Evolutionary conservation across 2,329 filamentous ascomycete species (phyloP).

Genomic region (Hypoxylon sp.): DNA sequence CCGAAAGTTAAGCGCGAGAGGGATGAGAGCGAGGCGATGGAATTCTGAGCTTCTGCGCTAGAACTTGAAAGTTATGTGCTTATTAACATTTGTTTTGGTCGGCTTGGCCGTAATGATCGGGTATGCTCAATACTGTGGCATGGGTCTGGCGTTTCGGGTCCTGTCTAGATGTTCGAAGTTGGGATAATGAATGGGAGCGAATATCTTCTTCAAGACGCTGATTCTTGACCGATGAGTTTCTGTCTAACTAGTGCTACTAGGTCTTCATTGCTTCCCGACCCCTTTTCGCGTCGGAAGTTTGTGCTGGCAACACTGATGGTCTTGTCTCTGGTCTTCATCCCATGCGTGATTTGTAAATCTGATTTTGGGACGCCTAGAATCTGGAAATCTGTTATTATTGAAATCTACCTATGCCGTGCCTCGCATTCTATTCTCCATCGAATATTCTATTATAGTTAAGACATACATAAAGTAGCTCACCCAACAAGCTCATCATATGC

Average conservation of each 20-base stretch:
- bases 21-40: constrained; percentile 65
- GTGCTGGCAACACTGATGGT: constrained; percentile 60
- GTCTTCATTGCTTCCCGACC: constrained; percentile 41
- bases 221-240: constrained; percentile 42
- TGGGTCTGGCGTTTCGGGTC: constrained; percentile 35
- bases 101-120: constrained; percentile 12
- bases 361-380: constrained; percentile 74
- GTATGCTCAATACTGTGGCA: constrained; percentile 19
- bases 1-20: constrained; percentile 69
- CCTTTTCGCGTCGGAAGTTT: constrained; percentile 37
- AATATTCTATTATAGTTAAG: not conserved
- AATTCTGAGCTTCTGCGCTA: constrained; percentile 61
- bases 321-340: constrained; percentile 76
- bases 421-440: not conserved
- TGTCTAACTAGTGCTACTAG: constrained; percentile 46
- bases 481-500: not conserved
- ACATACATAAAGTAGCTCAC: not conserved
- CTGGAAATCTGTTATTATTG: constrained; percentile 54
- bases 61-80: not conserved
- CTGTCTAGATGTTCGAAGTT: constrained; percentile 17
- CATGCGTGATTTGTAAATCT: constrained; percentile 72
- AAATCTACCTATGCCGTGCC: not conserved
- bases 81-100: not conserved
- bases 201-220: constrained; percentile 7
- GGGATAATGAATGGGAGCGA: constrained; percentile 22